A percentile compares a stretch with the other conserved stretches of the same genome.
phyloP scores from a whole-genome alignment of 1,284 basidiomycete genomes.

The Meripilus lineatus region DNA sequence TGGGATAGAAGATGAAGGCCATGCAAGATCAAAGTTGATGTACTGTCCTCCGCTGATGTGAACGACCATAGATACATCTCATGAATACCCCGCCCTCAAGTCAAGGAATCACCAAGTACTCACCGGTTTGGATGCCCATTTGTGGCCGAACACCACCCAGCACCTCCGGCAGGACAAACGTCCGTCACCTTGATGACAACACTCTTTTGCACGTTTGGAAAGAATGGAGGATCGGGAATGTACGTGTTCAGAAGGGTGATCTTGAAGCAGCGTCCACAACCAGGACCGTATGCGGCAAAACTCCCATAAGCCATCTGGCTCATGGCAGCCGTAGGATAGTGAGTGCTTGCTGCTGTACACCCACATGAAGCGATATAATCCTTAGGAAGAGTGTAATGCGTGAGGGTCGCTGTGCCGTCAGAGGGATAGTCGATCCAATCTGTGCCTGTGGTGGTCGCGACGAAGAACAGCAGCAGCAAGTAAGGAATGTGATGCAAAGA shows the following conservation, averaged over 20 bases:
- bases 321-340: constrained; percentile 73
- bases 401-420: constrained; percentile 26
- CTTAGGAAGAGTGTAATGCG: constrained; percentile 32
- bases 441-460: constrained; percentile 11
- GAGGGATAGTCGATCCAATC: constrained; percentile 54
- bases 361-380: constrained; percentile 58
- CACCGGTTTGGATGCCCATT: constrained; percentile 53
- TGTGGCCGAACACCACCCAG: constrained; percentile 70
- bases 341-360: constrained; percentile 62
- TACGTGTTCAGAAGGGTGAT: constrained; percentile 68
- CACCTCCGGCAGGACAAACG: constrained; percentile 55
- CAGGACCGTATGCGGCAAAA: constrained; percentile 65
- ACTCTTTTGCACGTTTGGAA: constrained; percentile 54
- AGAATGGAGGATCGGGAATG: constrained; percentile 61
- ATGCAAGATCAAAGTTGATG: constrained; percentile 76
- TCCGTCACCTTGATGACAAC: constrained; percentile 73
- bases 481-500: too few relatives aligned
- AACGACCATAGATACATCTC: neutral
- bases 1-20: constrained; percentile 66
- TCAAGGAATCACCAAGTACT: constrained; percentile 21
- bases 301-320: constrained; percentile 75
- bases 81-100: neutral
- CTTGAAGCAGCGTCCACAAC: constrained; percentile 73
- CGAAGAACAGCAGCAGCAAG: too few relatives aligned
- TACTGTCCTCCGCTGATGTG: constrained; percentile 50